A percentile compares a stretch with the other conserved stretches of the same genome.
Evolutionary conservation across 768 basidiomycete species (phyloP).

Genomic region (Trametes sanguinea): DNA sequence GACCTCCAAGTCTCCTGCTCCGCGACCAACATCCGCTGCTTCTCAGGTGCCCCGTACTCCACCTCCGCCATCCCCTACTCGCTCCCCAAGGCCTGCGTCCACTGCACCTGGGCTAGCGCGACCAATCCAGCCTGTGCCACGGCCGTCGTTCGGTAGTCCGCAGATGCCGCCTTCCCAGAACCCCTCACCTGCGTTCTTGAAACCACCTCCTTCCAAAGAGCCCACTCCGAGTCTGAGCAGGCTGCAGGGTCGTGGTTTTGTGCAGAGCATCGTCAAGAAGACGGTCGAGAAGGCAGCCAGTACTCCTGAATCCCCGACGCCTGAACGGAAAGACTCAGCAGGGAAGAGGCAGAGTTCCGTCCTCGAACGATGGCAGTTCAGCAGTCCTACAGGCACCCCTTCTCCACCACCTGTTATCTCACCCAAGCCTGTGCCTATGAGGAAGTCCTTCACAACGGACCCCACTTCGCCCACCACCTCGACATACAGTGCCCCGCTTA

Average conservation of each 20-base stretch:
- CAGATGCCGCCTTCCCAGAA: conserved; percentile 45
- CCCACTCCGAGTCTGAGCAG: conserved; percentile 81
- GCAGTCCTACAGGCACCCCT: conserved; percentile 39
- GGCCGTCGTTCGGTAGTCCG: conserved; percentile 45
- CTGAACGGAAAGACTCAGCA: conserved; percentile 37
- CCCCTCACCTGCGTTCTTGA: conserved; percentile 62
- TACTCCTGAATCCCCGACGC: conserved; percentile 33
- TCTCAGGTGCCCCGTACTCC: conserved; percentile 24
- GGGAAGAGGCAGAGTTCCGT: conserved; percentile 47
- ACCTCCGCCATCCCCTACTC: conserved; percentile 23
- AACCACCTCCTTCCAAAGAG: conserved; percentile 60
- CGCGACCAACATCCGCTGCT: conserved; percentile 16
- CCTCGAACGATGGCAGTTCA: conserved; percentile 67
- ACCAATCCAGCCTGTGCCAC: conserved; percentile 53
- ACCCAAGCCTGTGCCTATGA: conserved; percentile 43
- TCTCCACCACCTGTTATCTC: conserved; percentile 40
- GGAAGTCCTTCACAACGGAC: conserved; percentile 43
- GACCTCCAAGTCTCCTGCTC: conserved; percentile 17
- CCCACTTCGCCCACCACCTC: conserved; percentile 23
- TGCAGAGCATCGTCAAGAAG: conserved; percentile 78
- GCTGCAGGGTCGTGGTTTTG: conserved; percentile 83
- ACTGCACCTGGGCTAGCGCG: conserved; percentile 46
- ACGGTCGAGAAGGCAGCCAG: conserved; percentile 52
- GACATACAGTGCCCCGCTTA: conserved; percentile 27
- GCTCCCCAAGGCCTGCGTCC: conserved; percentile 29